Conservation (phyloP, 2,329 filamentous ascomycete genomes). For the Colletotrichum sp. region DNA sequence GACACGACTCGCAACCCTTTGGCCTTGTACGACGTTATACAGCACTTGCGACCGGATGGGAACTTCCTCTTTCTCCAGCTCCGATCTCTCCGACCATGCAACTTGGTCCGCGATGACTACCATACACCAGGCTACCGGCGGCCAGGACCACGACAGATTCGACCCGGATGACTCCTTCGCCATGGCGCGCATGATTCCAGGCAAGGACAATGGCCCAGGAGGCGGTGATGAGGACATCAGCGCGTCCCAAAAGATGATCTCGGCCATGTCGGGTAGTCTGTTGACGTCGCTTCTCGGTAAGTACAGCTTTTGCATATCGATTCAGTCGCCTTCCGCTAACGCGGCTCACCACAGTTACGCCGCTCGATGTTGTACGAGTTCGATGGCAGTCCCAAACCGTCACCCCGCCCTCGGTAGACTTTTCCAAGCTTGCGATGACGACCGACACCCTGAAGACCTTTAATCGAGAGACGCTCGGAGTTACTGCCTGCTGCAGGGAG, state of each 20-base stretch:
- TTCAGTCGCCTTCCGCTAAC: conserved; percentile 1
- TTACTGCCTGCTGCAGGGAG: conserved; percentile 94
- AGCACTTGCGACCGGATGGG: not conserved
- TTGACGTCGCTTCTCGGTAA: conserved; percentile 87
- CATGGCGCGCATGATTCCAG: conserved; percentile 31
- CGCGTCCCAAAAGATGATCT: conserved; percentile 89
- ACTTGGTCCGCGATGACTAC: conserved; percentile 17
- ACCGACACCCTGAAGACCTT: conserved; percentile 69
- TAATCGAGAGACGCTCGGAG: conserved; percentile 80
- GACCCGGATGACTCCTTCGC: conserved; percentile 31
- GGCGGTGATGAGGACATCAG: conserved; percentile 69
- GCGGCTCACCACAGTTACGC: conserved; percentile 71
- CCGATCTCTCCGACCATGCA: conserved; percentile 19
- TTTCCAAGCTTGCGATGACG: conserved; percentile 61
- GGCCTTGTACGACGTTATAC: not conserved
- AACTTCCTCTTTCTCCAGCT: not conserved
- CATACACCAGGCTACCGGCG: conserved; percentile 4
- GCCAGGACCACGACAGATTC: conserved; percentile 33
- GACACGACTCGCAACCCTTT: not conserved
- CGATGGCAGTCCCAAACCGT: conserved; percentile 85
- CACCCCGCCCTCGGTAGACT: conserved; percentile 54
- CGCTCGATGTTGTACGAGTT: conserved; percentile 94
- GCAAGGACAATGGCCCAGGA: conserved; percentile 18
- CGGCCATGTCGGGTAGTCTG: conserved; percentile 88
- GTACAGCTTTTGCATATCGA: conserved; percentile 26